A percentile compares a stretch with the other conserved stretches of the same genome.
These are phyloP conservation scores for Salix viminalis DNA, from an alignment of 345 rosid genomes.

Conservation along the genomic window DNA sequence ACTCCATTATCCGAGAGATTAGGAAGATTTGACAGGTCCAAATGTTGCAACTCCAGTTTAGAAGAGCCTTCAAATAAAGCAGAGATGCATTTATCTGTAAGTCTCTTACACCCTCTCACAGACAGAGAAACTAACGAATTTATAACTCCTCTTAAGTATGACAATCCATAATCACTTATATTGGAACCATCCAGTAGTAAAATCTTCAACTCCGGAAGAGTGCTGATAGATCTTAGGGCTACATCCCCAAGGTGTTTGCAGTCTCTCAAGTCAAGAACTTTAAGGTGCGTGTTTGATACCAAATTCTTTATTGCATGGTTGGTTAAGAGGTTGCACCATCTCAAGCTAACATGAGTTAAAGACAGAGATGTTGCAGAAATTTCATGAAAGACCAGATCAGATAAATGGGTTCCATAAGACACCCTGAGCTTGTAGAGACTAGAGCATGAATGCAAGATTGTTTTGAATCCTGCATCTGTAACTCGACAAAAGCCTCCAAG, in stretches of 20 bases:
- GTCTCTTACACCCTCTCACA: slow-evolving; percentile 79
- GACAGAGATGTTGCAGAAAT: slow-evolving; percentile 73
- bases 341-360: slow-evolving; percentile 70
- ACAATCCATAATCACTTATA: slow-evolving; percentile 62
- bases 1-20: slow-evolving; percentile 63
- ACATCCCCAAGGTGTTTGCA: slow-evolving; percentile 78
- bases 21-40: slow-evolving; percentile 82
- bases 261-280: slow-evolving; percentile 67
- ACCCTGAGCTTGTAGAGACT: slow-evolving; percentile 69
- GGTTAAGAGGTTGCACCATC: slow-evolving; percentile 82
- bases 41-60: slow-evolving; percentile 53
- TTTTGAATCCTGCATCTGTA: slow-evolving; percentile 80
- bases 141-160: slow-evolving; percentile 45
- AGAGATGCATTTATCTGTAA: slow-evolving; percentile 69
- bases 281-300: slow-evolving; percentile 47
- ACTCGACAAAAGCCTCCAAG: slow-evolving; percentile 91
- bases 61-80: slow-evolving; percentile 64
- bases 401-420: slow-evolving; percentile 65
- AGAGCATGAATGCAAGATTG: slow-evolving; percentile 77
- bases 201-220: slow-evolving; percentile 46
- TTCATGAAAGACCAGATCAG: slow-evolving; percentile 88
- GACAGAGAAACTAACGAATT: slow-evolving; percentile 62
- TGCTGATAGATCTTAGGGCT: slow-evolving; percentile 58
- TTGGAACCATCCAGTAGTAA: slow-evolving; percentile 64
- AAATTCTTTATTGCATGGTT: slow-evolving; percentile 62